Conservation (phyloP, 257 asterid genomes). For the Ajuga chamaepitys region DNA sequence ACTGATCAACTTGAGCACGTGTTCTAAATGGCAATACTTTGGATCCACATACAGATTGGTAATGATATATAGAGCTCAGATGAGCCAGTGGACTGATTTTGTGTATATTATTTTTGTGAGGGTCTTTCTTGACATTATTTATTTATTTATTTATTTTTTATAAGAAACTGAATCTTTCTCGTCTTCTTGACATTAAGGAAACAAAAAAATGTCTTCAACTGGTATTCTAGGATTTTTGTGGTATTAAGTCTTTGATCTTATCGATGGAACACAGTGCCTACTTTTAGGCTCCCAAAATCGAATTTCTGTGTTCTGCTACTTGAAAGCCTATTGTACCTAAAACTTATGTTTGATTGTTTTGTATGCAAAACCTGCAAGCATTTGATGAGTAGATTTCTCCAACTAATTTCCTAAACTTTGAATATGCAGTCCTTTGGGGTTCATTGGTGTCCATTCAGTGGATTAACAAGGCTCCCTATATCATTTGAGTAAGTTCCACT, state of each 20-base stretch:
- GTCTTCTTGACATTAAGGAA: not conserved
- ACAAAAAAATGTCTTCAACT: not conserved
- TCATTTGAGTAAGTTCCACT: slow-evolving; percentile 64
- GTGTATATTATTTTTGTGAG: no score
- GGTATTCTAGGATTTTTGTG: not conserved
- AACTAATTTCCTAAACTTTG: slow-evolving; percentile 16
- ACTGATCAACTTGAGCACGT: not conserved
- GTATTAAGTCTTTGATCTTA: not conserved
- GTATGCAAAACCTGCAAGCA: not conserved
- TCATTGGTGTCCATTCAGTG: slow-evolving; percentile 91
- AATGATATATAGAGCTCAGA: not conserved
- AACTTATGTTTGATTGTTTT: not conserved
- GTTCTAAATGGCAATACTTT: not conserved
- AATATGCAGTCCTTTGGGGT: slow-evolving; percentile 81
- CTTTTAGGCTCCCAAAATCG: not conserved
- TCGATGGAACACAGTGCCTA: not conserved
- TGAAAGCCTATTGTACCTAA: not conserved
- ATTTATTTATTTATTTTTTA: no score
- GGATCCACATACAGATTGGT: not conserved
- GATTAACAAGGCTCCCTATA: slow-evolving; percentile 66
- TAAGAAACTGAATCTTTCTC: no score
- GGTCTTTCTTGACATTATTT: no score
- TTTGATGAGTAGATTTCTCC: not conserved
- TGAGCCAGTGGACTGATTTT: not conserved
- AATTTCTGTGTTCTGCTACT: not conserved